These are phyloP conservation scores for Pseudozyma thailandica DNA, from an alignment of 1,284 basidiomycete species.

Conservation along the genomic window DNA sequence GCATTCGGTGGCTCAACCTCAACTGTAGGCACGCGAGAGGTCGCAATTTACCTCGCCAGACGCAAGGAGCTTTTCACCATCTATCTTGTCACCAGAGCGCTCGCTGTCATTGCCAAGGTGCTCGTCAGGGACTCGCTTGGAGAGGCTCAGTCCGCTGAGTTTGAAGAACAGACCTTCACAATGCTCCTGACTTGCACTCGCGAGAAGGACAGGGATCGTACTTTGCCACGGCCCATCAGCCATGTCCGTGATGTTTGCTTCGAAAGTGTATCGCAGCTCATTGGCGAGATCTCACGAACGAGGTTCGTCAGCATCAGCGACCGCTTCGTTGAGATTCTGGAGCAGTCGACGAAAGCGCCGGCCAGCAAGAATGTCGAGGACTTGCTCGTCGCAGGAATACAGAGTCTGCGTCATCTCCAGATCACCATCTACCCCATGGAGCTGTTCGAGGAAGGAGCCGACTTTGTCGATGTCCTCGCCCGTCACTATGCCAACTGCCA, in stretches of 20 bases:
- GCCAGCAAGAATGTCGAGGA: constrained; percentile 59
- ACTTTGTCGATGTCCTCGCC: constrained; percentile 85
- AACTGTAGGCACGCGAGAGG: constrained; percentile 27
- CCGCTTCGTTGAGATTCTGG: constrained; percentile 61
- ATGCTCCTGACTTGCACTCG: constrained; percentile 59
- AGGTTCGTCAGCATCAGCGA: constrained; percentile 60
- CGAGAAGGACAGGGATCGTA: constrained; percentile 53
- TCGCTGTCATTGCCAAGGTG: constrained; percentile 43
- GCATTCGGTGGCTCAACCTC: constrained; percentile 4
- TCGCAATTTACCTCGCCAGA: constrained; percentile 47
- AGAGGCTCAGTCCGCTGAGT: constrained; percentile 46
- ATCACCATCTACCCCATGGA: constrained; percentile 83
- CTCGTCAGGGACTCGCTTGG: constrained; percentile 21
- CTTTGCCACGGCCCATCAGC: constrained; percentile 31
- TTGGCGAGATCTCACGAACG: constrained; percentile 61
- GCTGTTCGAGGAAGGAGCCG: constrained; percentile 90
- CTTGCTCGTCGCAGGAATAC: constrained; percentile 58
- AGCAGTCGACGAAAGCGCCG: constrained; percentile 50
- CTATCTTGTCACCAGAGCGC: constrained; percentile 45
- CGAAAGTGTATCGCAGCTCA: constrained; percentile 55
- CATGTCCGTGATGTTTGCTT: constrained; percentile 58
- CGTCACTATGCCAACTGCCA: constrained; percentile 86
- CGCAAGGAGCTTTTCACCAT: constrained; percentile 52
- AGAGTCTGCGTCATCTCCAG: constrained; percentile 59
- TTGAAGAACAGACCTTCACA: constrained; percentile 56